Conservation (phyloP, 2,329 filamentous ascomycete species). For the Alternaria tenuissima region DNA sequence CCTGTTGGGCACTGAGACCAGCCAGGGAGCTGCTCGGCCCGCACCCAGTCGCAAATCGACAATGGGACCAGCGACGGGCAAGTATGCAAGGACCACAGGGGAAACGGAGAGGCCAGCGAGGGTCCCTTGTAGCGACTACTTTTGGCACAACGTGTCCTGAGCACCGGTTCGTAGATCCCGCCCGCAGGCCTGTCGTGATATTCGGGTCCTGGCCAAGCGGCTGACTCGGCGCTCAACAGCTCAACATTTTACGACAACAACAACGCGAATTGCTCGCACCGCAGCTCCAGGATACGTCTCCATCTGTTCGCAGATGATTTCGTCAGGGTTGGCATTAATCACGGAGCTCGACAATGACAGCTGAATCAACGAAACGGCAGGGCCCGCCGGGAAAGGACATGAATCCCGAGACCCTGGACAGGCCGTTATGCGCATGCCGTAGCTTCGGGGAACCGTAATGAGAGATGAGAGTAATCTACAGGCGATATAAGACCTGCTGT, state of each 20-base stretch:
- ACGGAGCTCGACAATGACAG: slow-evolving; percentile 8
- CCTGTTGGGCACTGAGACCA: slow-evolving; percentile 21
- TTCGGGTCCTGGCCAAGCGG: slow-evolving; percentile 17
- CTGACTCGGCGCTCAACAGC: slow-evolving; percentile 18
- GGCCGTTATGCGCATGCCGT: slow-evolving; percentile 30
- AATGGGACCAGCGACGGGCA: slow-evolving; percentile 29
- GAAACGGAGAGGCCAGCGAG: slow-evolving; percentile 24
- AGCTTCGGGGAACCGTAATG: slow-evolving; percentile 40
- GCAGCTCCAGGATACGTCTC: background rate
- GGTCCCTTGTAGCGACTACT: slow-evolving; percentile 37
- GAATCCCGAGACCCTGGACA: slow-evolving; percentile 28
- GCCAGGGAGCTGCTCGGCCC: slow-evolving; percentile 43
- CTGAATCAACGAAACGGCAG: slow-evolving; percentile 28
- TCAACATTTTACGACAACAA: background rate
- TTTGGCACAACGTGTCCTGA: slow-evolving; percentile 49
- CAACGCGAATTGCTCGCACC: slow-evolving; percentile 5
- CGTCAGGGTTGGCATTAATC: background rate
- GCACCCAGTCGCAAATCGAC: slow-evolving; percentile 50
- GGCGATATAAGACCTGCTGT: slow-evolving; percentile 43
- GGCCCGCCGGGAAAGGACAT: slow-evolving; percentile 27
- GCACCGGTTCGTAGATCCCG: slow-evolving; percentile 52
- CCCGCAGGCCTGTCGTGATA: slow-evolving; percentile 35
- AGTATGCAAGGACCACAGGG: slow-evolving; percentile 28
- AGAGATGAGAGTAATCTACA: slow-evolving; percentile 46
- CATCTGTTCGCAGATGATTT: slow-evolving; percentile 5